A percentile compares a stretch with the other conserved stretches of the same genome.
Conservation (phyloP, 352 stramenopile genomes). For the Peronospora farinosa region DNA sequence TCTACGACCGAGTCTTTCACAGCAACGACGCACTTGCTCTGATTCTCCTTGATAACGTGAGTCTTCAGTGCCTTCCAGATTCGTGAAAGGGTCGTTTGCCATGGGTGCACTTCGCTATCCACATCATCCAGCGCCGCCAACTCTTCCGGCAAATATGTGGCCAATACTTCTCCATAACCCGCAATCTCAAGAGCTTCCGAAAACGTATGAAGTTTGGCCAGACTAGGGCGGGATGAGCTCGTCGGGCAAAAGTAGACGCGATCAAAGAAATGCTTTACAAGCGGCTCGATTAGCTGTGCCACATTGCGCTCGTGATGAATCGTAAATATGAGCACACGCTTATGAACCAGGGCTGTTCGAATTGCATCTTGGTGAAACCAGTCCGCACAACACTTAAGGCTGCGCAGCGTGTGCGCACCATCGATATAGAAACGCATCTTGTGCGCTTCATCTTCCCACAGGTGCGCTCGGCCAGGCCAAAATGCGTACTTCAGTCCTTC, state of each 20-base stretch:
- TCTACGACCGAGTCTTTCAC: slow-evolving; percentile 58
- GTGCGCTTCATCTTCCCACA: slow-evolving; percentile 39
- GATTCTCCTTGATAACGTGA: slow-evolving; percentile 28
- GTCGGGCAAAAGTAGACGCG: slow-evolving; percentile 75
- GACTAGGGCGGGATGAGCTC: slow-evolving; percentile 49
- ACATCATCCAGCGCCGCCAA: slow-evolving; percentile 40
- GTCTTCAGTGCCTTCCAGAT: slow-evolving; percentile 50
- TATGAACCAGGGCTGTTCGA: slow-evolving; percentile 12
- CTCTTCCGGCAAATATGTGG: slow-evolving; percentile 39
- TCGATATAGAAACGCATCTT: slow-evolving; percentile 73
- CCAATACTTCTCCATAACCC: slow-evolving; percentile 32
- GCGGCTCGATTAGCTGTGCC: slow-evolving; percentile 49
- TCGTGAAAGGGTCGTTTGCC: slow-evolving; percentile 51
- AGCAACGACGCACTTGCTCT: slow-evolving; percentile 22
- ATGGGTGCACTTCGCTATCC: slow-evolving; percentile 35
- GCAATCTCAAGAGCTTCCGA: slow-evolving; percentile 49
- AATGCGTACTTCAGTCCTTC: slow-evolving; percentile 53
- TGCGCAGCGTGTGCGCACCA: slow-evolving; percentile 81
- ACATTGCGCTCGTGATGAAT: slow-evolving; percentile 84
- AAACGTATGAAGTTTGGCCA: slow-evolving; percentile 63
- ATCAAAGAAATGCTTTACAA: slow-evolving; percentile 59
- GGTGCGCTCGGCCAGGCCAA: slow-evolving; percentile 76
- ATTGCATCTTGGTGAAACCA: slow-evolving; percentile 53
- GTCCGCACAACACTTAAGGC: slow-evolving; percentile 59
- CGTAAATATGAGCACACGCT: slow-evolving; percentile 66